Conservation (phyloP, 2,329 filamentous ascomycete species). For the Ophiostoma sp. region DNA sequence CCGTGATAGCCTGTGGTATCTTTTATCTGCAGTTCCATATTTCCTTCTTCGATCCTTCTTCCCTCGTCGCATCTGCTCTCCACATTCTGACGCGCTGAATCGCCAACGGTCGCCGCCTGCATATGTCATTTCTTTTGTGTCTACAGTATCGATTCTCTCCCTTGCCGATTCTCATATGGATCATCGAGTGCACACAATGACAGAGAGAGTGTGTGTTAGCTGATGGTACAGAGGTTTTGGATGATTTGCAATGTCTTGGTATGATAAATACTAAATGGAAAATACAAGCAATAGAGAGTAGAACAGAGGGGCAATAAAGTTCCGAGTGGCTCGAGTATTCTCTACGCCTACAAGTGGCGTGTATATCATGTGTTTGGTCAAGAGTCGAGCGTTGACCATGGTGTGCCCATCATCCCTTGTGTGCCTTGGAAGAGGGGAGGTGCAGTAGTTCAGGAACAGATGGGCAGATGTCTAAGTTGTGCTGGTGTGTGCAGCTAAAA, state of each 20-base stretch:
- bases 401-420: constrained; percentile 8
- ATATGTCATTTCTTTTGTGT: neutral
- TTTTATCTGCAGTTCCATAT: neutral
- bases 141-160: neutral
- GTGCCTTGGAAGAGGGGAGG: constrained; percentile 9
- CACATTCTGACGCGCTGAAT: constrained; percentile 5
- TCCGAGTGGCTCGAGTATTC: neutral
- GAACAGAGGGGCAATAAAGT: neutral
- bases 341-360: constrained; percentile 1
- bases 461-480: neutral
- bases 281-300: neutral
- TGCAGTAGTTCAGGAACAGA: constrained; percentile 9
- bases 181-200: neutral
- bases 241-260: constrained; percentile 7
- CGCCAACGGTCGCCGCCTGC: constrained; percentile 10
- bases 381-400: neutral
- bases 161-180: constrained; percentile 4
- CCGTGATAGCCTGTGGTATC: neutral
- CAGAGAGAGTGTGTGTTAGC: neutral
- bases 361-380: constrained; percentile 10
- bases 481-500: neutral
- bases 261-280: neutral
- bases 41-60: neutral
- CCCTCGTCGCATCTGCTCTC: neutral
- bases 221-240: neutral